Evolutionary conservation across 805 yeast species (phyloP), one percentile per base, ranked within the genome.

Genomic region (Ogataea allantospora): DNA sequence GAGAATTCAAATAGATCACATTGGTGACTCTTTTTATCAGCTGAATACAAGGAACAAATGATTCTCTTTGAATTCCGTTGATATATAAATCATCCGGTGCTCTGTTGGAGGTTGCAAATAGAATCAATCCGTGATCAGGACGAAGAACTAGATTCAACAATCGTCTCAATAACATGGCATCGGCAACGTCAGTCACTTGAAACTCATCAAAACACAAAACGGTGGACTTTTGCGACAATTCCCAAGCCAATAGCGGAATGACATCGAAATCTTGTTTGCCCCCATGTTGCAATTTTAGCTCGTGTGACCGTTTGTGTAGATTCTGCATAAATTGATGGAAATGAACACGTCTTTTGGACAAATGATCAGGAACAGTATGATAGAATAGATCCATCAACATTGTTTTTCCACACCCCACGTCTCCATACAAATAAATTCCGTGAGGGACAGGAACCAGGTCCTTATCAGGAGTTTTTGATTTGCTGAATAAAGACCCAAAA

Each of bases 331-430:
- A 93, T 51, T 88, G 95, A 62, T 93, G 99, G 70, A 93, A 93
- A 62, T 93, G 99, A 31, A 91, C 70, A 47, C 99, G 72, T 51
- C 70, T 74, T 54, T 88, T 88, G 9, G 91, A 74, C 42, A 93
- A 67, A 56, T 83, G 86, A 0, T 62, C 35, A 0, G 98, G 97
- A 12, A 91, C 74, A 0, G 96, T 87, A 14, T 77, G 68, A 63
- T 89, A 93, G 54, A 93, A 93, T 48, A 93, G 68, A 62, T 93
- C 98, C 98, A 93, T 91, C 43, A 93, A 68, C 97, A 93, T 91
- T 6, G 99, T 93, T 58, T 93, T 91, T 4, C 99, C 99, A 62
- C 98, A 89, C 2, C 99, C 99, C 28, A 93, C 99, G 60, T 93
- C 98, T 15, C 99, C 99, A 62, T 86, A 93, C 20, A 93, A 69